Conservation (phyloP, 2,329 filamentous ascomycete species). For the Alternaria arborescens region DNA sequence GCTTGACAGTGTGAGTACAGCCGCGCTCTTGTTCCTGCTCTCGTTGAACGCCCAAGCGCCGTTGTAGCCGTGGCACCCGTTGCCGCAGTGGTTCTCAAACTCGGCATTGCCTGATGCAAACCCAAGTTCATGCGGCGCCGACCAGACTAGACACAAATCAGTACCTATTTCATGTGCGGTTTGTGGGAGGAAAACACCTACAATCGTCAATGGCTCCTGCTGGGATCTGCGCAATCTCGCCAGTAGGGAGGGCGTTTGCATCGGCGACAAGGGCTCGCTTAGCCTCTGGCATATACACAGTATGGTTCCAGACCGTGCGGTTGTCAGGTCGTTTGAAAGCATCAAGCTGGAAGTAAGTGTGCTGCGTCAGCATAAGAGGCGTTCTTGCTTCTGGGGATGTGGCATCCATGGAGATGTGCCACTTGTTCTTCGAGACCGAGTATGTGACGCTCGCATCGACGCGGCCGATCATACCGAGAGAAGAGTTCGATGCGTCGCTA, state of each 20-base stretch:
- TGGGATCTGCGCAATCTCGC: conserved; percentile 39
- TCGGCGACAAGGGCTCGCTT: conserved; percentile 39
- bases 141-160: conserved; percentile 27
- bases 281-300: conserved; percentile 42
- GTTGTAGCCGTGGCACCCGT: conserved; percentile 48
- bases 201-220: conserved; percentile 39
- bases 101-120: conserved; percentile 36
- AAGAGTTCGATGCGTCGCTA: conserved; percentile 41
- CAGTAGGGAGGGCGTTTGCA: conserved; percentile 42
- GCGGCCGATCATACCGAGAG: conserved; percentile 40
- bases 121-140: conserved; percentile 42
- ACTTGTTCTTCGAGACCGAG: conserved; percentile 44
- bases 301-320: conserved; percentile 47
- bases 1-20: conserved; percentile 41
- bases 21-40: conserved; percentile 30
- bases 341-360: conserved; percentile 50
- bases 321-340: conserved; percentile 43
- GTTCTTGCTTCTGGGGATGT: conserved; percentile 39
- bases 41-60: conserved; percentile 43
- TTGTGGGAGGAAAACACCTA: not conserved
- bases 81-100: conserved; percentile 46
- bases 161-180: not conserved
- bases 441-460: conserved; percentile 44
- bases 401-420: conserved; percentile 45
- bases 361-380: conserved; percentile 46